phyloP scores from a whole-genome alignment of 305 asterid genomes.

The Fraxinus xanthoxyloides region DNA sequence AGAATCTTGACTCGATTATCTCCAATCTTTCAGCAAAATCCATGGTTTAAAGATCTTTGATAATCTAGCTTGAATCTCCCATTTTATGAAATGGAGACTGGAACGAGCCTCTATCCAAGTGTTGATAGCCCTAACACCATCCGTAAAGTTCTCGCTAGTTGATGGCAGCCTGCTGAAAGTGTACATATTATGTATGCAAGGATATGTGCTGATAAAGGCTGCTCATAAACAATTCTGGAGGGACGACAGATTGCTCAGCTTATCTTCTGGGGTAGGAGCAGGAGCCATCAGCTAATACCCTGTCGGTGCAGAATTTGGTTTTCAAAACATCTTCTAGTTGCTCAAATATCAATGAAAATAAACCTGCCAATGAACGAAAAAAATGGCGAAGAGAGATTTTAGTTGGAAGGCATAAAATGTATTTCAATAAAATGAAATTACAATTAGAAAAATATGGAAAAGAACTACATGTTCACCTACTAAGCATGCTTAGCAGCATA shows the following conservation, averaged over 20 bases:
- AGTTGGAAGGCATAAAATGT: neutral
- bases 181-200: neutral
- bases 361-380: slow-evolving; percentile 34
- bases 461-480: neutral
- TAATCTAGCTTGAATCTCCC: neutral
- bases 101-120: neutral
- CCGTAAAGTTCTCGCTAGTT: neutral
- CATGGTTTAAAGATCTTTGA: neutral
- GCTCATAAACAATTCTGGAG: neutral
- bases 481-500: neutral
- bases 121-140: neutral
- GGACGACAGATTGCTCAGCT: neutral
- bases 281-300: slow-evolving; percentile 21
- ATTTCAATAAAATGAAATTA: neutral
- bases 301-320: slow-evolving; percentile 32
- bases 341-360: slow-evolving; percentile 40
- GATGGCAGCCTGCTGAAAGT: neutral
- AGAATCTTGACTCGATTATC: neutral
- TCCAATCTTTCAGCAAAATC: neutral
- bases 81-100: neutral
- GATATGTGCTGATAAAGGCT: neutral
- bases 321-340: slow-evolving; percentile 45
- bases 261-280: slow-evolving; percentile 16
- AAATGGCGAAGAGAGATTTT: neutral
- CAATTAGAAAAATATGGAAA: neutral